A percentile compares a stretch with the other conserved stretches of the same genome.
Conservation (phyloP, 2,329 filamentous ascomycete genomes). For the Botrytis elliptica region DNA sequence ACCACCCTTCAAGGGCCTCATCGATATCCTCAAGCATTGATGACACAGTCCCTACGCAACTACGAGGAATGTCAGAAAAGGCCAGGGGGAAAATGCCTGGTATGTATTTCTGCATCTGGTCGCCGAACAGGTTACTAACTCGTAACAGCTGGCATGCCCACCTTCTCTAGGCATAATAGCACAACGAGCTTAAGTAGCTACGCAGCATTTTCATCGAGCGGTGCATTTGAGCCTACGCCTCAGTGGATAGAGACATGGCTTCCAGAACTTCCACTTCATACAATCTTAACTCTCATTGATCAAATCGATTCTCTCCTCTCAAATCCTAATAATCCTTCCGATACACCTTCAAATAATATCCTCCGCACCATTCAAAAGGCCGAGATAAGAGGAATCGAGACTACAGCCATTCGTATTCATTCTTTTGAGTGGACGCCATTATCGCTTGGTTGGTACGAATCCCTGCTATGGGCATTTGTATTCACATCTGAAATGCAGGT, state of each 20-base stretch:
- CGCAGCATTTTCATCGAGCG: slow-evolving; percentile 55
- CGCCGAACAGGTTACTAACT: slow-evolving; percentile 23
- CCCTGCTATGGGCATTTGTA: slow-evolving; percentile 87
- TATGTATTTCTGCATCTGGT: slow-evolving; percentile 23
- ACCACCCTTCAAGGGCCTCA: slow-evolving; percentile 62
- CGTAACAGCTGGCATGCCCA: slow-evolving; percentile 62
- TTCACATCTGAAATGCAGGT: slow-evolving; percentile 89
- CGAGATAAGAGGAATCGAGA: slow-evolving; percentile 69
- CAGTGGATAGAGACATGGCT: slow-evolving; percentile 94
- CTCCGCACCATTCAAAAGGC: slow-evolving; percentile 58
- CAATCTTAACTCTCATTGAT: slow-evolving; percentile 73
- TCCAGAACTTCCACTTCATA: slow-evolving; percentile 86
- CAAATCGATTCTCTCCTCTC: slow-evolving; percentile 60
- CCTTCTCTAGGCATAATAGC: slow-evolving; percentile 88
- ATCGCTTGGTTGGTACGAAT: slow-evolving; percentile 93
- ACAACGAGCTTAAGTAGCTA: slow-evolving; percentile 74
- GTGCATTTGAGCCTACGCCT: slow-evolving; percentile 73
- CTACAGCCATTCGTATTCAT: slow-evolving; percentile 73
- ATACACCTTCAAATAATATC: slow-evolving; percentile 47
- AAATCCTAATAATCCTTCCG: slow-evolving; percentile 44
- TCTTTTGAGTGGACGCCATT: slow-evolving; percentile 93
- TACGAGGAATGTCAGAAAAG: slow-evolving; percentile 95
- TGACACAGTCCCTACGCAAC: slow-evolving; percentile 76
- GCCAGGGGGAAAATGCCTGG: slow-evolving; percentile 88
- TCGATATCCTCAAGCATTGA: slow-evolving; percentile 68